Evolutionary conservation across 176 grass and related monocot genomes (phyloP).

Genomic region (Saccharum officinarum): DNA sequence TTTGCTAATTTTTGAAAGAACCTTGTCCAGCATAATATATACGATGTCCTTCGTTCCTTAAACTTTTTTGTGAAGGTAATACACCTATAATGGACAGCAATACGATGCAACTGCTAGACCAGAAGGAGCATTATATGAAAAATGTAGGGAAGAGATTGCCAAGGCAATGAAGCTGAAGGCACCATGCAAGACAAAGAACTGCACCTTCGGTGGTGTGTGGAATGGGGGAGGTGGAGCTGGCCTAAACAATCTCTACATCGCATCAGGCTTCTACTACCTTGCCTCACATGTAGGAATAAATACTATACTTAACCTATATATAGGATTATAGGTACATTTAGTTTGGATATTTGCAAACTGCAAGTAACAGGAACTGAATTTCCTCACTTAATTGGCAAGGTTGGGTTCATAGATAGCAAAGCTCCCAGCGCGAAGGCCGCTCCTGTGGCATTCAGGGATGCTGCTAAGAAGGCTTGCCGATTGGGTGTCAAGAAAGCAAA

Average conservation of each 20-base stretch:
- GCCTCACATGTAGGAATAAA: conserved; percentile 5
- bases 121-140: neutral
- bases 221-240: conserved; percentile 9
- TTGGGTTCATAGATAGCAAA: neutral
- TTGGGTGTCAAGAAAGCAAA: neutral
- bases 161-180: neutral
- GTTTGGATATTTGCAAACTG: neutral
- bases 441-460: neutral
- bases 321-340: neutral
- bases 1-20: neutral
- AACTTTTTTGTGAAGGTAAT: neutral
- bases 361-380: neutral
- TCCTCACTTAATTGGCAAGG: neutral
- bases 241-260: neutral
- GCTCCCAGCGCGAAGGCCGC: neutral
- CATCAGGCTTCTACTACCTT: conserved; percentile 7
- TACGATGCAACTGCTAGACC: neutral
- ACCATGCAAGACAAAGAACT: neutral
- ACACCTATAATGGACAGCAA: neutral
- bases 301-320: neutral
- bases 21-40: neutral
- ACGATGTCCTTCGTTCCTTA: neutral
- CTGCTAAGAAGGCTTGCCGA: neutral
- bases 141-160: neutral
- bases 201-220: conserved; percentile 15